These are phyloP conservation scores for Pogostemon cablin DNA, from an alignment of 257 asterid genomes.

Conservation along the genomic window DNA sequence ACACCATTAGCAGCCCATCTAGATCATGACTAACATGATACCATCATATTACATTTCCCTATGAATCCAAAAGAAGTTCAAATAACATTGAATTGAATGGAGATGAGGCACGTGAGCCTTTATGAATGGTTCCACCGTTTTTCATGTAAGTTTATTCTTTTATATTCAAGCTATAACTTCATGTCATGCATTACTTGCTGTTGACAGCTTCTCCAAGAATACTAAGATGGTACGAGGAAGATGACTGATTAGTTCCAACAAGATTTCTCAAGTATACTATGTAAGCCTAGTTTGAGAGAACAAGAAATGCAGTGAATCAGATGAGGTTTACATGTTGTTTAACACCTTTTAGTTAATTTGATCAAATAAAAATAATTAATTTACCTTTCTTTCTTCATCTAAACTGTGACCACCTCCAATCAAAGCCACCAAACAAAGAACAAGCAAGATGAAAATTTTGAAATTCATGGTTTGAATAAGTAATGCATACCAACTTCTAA, in stretches of 20 bases:
- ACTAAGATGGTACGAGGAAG: slow-evolving; percentile 19
- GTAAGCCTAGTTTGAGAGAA: slow-evolving; percentile 31
- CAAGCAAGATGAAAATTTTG: too few species aligned
- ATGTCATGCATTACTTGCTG: slow-evolving; percentile 28
- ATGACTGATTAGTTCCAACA: slow-evolving; percentile 14
- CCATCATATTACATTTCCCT: slow-evolving; percentile 97
- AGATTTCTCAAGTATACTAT: slow-evolving; percentile 41
- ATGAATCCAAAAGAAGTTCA: slow-evolving; percentile 25
- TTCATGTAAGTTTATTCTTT: background rate
- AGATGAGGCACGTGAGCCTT: slow-evolving; percentile 15
- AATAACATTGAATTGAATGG: slow-evolving; percentile 21
- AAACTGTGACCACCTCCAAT: background rate
- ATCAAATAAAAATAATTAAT: background rate
- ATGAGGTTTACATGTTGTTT: background rate
- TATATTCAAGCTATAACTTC: background rate
- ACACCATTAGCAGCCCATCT: slow-evolving; percentile 94
- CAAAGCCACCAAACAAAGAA: slow-evolving; percentile 8
- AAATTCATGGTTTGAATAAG: too few species aligned
- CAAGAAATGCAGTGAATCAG: background rate
- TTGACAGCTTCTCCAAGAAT: slow-evolving; percentile 39
- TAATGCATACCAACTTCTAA: too few species aligned
- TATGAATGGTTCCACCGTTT: background rate
- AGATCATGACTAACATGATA: slow-evolving; percentile 95
- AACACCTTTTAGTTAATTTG: background rate
- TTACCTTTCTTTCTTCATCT: slow-evolving; percentile 34